Evolutionary conservation across 139 green algal species (phyloP).

Genomic region (Penium margaritaceum): DNA sequence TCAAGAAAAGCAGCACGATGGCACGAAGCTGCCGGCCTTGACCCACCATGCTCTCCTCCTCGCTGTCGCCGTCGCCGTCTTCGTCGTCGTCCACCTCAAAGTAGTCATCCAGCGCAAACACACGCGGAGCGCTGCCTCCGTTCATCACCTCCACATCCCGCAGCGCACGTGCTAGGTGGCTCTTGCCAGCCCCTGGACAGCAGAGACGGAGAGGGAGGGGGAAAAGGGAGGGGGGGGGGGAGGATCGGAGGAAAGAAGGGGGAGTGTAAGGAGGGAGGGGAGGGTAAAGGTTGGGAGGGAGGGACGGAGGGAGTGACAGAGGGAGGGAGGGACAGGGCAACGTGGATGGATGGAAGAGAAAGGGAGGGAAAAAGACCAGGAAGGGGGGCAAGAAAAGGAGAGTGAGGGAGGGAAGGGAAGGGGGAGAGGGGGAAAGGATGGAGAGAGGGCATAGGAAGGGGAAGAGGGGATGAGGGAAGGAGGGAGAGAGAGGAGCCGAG

Average conservation of each 20-base stretch:
- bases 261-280: too few relatives aligned
- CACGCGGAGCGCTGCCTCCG: conserved; percentile 55
- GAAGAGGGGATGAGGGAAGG: not conserved
- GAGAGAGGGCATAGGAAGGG: not conserved
- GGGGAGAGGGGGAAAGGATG: not conserved
- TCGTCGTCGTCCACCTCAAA: conserved; percentile 50
- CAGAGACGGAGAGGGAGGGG: too few relatives aligned
- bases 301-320: too few relatives aligned
- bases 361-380: too few relatives aligned
- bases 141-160: conserved; percentile 62
- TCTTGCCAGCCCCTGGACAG: conserved; percentile 79
- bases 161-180: conserved; percentile 55
- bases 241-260: too few relatives aligned
- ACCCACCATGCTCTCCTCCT: conserved; percentile 60
- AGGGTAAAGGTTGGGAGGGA: too few relatives aligned
- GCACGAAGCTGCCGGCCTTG: too few relatives aligned
- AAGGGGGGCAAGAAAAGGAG: too few relatives aligned
- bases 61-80: not conserved
- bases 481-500: not conserved
- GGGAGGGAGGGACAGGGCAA: too few relatives aligned
- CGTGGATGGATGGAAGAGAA: too few relatives aligned
- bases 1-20: too few relatives aligned
- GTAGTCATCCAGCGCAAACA: conserved; percentile 80
- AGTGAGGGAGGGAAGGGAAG: not conserved
- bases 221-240: too few relatives aligned